Conservation (phyloP, 768 basidiomycete genomes). For the Termitomyces sp. region DNA sequence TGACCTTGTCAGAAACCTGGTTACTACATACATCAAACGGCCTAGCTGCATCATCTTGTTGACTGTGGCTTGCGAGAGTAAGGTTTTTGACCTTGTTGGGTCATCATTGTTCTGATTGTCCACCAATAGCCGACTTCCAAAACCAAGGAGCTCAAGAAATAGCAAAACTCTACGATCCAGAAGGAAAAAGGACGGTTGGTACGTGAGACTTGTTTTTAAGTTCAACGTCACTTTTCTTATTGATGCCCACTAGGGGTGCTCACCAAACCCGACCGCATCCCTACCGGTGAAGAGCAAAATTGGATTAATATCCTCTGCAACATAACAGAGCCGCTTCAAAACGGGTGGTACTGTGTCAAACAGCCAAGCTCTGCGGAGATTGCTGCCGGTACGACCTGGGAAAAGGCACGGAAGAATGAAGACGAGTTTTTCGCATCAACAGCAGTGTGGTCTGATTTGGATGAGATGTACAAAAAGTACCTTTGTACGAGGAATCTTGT, state of each 20-base stretch:
- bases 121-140: slow-evolving; percentile 62
- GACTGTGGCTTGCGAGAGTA: slow-evolving; percentile 61
- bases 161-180: slow-evolving; percentile 52
- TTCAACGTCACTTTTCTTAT: not conserved
- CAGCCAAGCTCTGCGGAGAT: slow-evolving; percentile 48
- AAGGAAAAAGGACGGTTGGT: slow-evolving; percentile 61
- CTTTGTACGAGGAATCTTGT: slow-evolving; percentile 54
- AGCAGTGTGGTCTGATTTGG: slow-evolving; percentile 51
- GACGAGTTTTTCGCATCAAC: slow-evolving; percentile 47
- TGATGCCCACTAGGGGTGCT: slow-evolving; percentile 46
- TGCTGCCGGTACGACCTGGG: slow-evolving; percentile 49
- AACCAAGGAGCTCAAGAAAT: slow-evolving; percentile 73
- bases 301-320: slow-evolving; percentile 58
- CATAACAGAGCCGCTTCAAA: slow-evolving; percentile 42
- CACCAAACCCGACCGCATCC: slow-evolving; percentile 70
- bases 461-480: slow-evolving; percentile 40
- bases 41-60: slow-evolving; percentile 62
- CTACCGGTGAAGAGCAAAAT: slow-evolving; percentile 40
- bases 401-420: slow-evolving; percentile 52
- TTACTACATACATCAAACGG: slow-evolving; percentile 51
- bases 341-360: slow-evolving; percentile 58
- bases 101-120: not conserved
- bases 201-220: slow-evolving; percentile 4
- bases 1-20: slow-evolving; percentile 52
- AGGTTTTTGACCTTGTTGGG: slow-evolving; percentile 16